phyloP scores from a whole-genome alignment of 257 asterid species.

The Eucommia ulmoides region DNA sequence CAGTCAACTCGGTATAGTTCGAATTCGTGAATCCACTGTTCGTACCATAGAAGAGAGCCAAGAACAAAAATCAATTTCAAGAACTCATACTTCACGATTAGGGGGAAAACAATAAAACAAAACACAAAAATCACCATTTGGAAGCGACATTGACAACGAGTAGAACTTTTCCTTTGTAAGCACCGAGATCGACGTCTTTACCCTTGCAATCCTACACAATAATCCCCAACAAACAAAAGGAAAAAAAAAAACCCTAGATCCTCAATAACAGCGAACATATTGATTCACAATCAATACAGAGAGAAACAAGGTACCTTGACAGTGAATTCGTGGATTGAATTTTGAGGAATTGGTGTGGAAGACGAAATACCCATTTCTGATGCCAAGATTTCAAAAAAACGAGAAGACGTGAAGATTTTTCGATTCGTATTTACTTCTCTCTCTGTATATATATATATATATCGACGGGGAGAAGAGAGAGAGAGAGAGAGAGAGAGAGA shows the following conservation, averaged over 20 bases:
- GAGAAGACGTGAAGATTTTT: too few species aligned
- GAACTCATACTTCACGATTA: not conserved
- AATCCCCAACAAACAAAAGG: not conserved
- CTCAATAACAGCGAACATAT: not conserved
- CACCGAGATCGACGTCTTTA: conserved; percentile 48
- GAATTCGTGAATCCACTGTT: conserved; percentile 63
- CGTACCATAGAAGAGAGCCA: conserved; percentile 9
- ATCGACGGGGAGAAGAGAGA: too few species aligned
- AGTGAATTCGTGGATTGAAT: conserved; percentile 63
- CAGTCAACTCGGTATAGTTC: conserved; percentile 69
- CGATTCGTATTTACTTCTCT: too few species aligned
- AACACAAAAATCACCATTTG: conserved; percentile 48
- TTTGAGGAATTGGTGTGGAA: conserved; percentile 33
- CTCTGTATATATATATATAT: too few species aligned
- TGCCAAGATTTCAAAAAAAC: too few species aligned
- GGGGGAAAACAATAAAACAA: not conserved
- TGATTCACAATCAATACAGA: not conserved
- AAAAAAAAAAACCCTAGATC: not conserved
- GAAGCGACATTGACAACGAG: conserved; percentile 96
- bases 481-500: too few species aligned
- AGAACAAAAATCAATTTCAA: not conserved
- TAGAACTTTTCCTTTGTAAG: conserved; percentile 67
- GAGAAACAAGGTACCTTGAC: conserved; percentile 39
- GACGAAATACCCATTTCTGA: conserved; percentile 33
- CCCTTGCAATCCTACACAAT: conserved; percentile 48